phyloP scores from a whole-genome alignment of 108 stramenopile genomes.

The Pseudonitzschia pungens region DNA sequence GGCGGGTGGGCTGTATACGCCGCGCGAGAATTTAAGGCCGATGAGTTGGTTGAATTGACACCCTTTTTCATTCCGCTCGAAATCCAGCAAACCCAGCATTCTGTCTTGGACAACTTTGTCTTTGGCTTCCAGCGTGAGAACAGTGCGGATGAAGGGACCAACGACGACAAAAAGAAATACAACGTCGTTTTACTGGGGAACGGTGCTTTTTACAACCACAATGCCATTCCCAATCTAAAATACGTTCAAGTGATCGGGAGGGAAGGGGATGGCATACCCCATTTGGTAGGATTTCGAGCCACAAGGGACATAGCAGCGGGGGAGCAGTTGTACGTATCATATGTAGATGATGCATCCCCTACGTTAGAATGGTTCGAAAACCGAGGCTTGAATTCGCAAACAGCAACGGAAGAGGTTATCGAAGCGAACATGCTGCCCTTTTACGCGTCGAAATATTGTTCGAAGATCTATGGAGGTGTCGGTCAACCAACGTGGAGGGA shows the following conservation, averaged over 20 bases:
- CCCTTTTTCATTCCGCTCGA: constrained; percentile 30
- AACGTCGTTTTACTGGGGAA: constrained; percentile 36
- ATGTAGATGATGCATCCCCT: constrained; percentile 24
- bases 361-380: constrained; percentile 35
- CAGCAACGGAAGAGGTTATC: constrained; percentile 17
- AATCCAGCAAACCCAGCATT: neutral
- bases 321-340: constrained; percentile 36
- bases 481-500: constrained; percentile 40
- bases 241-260: constrained; percentile 10
- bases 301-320: constrained; percentile 33
- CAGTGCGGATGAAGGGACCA: neutral
- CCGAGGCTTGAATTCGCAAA: constrained; percentile 19
- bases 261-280: constrained; percentile 2
- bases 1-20: constrained; percentile 41
- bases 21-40: constrained; percentile 19
- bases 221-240: constrained; percentile 26
- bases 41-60: constrained; percentile 37
- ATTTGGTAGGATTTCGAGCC: constrained; percentile 29
- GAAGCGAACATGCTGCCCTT: constrained; percentile 7
- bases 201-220: constrained; percentile 44
- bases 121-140: constrained; percentile 28
- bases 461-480: constrained; percentile 45
- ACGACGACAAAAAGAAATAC: neutral
- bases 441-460: constrained; percentile 31
- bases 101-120: constrained; percentile 37